Base-by-base conservation (phyloP, 139 green algal genomes). In the Penium margaritaceum region DNA sequence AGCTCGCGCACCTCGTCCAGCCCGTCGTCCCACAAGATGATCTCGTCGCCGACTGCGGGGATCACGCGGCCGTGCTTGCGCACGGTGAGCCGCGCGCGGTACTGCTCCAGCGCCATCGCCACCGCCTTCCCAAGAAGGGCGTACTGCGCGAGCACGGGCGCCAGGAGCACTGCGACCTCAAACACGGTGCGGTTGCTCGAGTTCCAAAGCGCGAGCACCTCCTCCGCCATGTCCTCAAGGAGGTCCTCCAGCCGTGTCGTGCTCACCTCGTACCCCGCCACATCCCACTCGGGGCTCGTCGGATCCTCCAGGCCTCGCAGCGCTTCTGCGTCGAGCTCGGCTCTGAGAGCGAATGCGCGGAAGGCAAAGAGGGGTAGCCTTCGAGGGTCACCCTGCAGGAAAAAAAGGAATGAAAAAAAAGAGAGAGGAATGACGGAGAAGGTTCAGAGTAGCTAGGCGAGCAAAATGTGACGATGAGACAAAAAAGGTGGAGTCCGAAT, bases 221-320 rank as follows among this genome's bases (percentile, higher is more conserved):
- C 47, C n/a, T 60, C 47, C 47, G 47, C 30, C 47, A 60, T n/a
- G 30, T 60, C 47, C 30, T 60, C 47, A n/a, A 60, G 47, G n/a
- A 60, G 47, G 30, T 60, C 47, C 17, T 60, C 47, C 47, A 60
- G 19, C 19, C n/a, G 47, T 24, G 47, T 24, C 0, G 47, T 29
- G 47, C n/a, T 24, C 29, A 60, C 30, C 4, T 2, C n/a, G 5
- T 60, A 60, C 0, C n/a, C 29, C 3, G 29, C 47, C 14, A 60
- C 47, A 6, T 60, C 47, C 47, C 47, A 60, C 29, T 24, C n/a
- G 47, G 47, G 19, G 47, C n/a, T n/a, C n/a, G n/a, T n/a, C n/a
- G n/a, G n/a, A n/a, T n/a, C n/a, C n/a, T n/a, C n/a, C n/a, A n/a
- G n/a, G n/a, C n/a, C n/a, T n/a, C n/a, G n/a, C n/a, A n/a, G n/a